phyloP scores from a whole-genome alignment of 2,329 filamentous ascomycete species.

The Dothistroma pini region DNA sequence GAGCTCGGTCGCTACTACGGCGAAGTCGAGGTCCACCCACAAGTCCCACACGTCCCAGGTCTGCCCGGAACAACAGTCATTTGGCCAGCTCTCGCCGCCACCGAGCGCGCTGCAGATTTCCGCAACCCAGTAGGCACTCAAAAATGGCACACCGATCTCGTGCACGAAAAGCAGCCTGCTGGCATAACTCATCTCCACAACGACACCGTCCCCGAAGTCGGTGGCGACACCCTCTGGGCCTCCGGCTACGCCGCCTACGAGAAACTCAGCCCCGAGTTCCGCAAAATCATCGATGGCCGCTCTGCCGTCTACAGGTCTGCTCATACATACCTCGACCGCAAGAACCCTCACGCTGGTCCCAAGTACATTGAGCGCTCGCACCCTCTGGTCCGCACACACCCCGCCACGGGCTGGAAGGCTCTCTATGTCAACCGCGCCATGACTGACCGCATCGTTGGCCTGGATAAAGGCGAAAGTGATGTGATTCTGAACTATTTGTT shows the following conservation, averaged over 20 bases:
- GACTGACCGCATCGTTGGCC: constrained; percentile 64
- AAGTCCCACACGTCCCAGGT: constrained; percentile 67
- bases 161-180: constrained; percentile 67
- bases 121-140: constrained; percentile 65
- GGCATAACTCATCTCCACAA: constrained; percentile 43
- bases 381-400: constrained; percentile 66
- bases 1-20: constrained; percentile 62
- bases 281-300: constrained; percentile 65
- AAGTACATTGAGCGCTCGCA: constrained; percentile 65
- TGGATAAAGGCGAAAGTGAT: constrained; percentile 67
- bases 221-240: constrained; percentile 71
- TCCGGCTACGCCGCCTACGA: constrained; percentile 69
- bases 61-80: constrained; percentile 59
- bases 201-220: constrained; percentile 56
- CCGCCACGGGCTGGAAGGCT: constrained; percentile 70
- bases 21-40: constrained; percentile 66
- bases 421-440: constrained; percentile 69
- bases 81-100: constrained; percentile 65
- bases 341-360: constrained; percentile 58
- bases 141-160: constrained; percentile 66
- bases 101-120: constrained; percentile 59
- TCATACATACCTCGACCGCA: constrained; percentile 64
- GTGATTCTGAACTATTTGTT: constrained; percentile 63
- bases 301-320: constrained; percentile 63
- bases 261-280: constrained; percentile 67